These are phyloP conservation scores for Penicillium frequentans DNA, from an alignment of 2,329 filamentous ascomycete species.

Conservation along the genomic window DNA sequence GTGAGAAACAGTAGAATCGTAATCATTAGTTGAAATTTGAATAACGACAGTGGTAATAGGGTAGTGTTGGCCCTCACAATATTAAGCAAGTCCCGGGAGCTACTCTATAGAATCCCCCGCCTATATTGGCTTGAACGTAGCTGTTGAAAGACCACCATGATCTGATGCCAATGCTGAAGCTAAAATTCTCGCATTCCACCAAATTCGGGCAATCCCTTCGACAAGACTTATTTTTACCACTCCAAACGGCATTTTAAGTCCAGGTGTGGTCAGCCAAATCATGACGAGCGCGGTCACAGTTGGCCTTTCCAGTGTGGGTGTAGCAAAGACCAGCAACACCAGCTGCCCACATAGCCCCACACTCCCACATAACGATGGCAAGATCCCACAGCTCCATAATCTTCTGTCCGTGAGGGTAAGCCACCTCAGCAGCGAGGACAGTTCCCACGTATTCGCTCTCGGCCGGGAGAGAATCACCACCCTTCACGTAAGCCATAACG, in stretches of 20 bases:
- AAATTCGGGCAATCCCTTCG: not conserved
- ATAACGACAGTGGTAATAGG: not conserved
- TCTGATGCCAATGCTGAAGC: not conserved
- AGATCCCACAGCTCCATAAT: constrained; percentile 15
- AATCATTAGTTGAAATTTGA: not conserved
- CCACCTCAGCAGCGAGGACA: constrained; percentile 8
- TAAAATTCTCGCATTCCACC: not conserved
- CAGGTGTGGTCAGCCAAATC: constrained; percentile 14
- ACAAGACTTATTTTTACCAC: not conserved
- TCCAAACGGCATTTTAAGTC: not conserved
- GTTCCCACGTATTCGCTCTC: constrained; percentile 11
- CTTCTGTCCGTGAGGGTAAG: constrained; percentile 13
- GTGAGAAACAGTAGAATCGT: too few relatives aligned
- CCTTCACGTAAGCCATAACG: constrained; percentile 10
- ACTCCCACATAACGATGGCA: constrained; percentile 16
- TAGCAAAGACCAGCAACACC: constrained; percentile 15
- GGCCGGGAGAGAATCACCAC: constrained; percentile 7
- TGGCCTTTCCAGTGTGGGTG: constrained; percentile 10
- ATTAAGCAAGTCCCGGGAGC: not conserved
- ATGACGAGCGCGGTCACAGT: constrained; percentile 13
- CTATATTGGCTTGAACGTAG: not conserved
- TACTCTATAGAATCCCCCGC: not conserved
- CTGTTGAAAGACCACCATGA: not conserved
- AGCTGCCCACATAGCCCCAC: constrained; percentile 12
- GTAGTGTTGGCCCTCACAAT: not conserved